Percentiles rank a stretch among this genome's conserved stretches.
phyloP scores from a whole-genome alignment of 2,329 filamentous ascomycete species.

The Scedosporium apiospermum region DNA sequence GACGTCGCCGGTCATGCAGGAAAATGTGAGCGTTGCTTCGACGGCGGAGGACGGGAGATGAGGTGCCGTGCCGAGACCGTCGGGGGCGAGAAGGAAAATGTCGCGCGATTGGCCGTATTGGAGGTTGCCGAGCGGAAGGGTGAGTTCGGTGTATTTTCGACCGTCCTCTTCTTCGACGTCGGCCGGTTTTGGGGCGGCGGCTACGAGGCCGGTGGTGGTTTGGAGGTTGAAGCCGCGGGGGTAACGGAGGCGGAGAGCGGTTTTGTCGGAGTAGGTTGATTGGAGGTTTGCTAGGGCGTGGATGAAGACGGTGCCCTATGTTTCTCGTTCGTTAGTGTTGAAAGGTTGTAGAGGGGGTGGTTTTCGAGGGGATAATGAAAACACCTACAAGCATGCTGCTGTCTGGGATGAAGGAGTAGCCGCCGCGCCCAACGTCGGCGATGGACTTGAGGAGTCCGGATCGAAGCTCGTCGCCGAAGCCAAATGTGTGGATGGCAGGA shows the following conservation, averaged over 20 bases:
- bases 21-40: constrained; percentile 12
- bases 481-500: constrained; percentile 40
- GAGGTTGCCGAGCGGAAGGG: constrained; percentile 38
- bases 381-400: constrained; percentile 45
- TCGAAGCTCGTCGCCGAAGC: constrained; percentile 38
- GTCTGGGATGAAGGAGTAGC: constrained; percentile 53
- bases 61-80: not conserved
- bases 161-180: constrained; percentile 12
- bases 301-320: constrained; percentile 47
- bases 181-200: constrained; percentile 22
- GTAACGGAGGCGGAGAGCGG: constrained; percentile 31
- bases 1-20: constrained; percentile 12
- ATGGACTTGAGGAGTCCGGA: constrained; percentile 51
- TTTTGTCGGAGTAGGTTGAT: constrained; percentile 43
- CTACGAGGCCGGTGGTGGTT: constrained; percentile 26
- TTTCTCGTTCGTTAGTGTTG: constrained; percentile 6
- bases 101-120: constrained; percentile 54
- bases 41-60: not conserved
- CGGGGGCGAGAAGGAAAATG: constrained; percentile 29
- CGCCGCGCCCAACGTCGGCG: constrained; percentile 45
- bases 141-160: constrained; percentile 17
- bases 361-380: not conserved
- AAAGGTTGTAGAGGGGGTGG: not conserved
- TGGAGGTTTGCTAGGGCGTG: constrained; percentile 54
- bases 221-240: constrained; percentile 24